phyloP scores from a whole-genome alignment of 139 green algal species.

The Tetradesmus lagerheimii region DNA sequence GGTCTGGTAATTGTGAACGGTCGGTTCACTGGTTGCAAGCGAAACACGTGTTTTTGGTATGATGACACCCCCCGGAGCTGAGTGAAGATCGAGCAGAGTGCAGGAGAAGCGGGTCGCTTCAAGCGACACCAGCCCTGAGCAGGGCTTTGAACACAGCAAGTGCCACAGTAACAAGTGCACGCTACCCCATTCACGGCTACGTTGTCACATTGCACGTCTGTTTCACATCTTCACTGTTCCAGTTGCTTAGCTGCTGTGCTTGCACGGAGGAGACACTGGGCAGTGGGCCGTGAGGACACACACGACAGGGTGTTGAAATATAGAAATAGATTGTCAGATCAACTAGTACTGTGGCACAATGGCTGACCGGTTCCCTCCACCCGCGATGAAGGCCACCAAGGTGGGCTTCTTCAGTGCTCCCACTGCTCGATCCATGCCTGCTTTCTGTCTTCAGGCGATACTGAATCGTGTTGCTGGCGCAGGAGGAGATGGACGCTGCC shows the following conservation, averaged over 20 bases:
- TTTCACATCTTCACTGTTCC: not conserved
- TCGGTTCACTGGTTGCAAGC: no score
- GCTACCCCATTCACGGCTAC: no score
- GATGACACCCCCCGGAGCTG: no score
- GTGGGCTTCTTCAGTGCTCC: slow-evolving; percentile 4
- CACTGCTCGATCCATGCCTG: not conserved
- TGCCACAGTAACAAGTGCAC: no score
- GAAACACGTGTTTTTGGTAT: no score
- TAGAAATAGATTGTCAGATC: not conserved
- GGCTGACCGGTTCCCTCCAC: slow-evolving; percentile 48
- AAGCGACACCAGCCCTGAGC: no score
- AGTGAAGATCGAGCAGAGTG: no score
- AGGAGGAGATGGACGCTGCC: slow-evolving; percentile 88
- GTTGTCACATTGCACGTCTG: no score
- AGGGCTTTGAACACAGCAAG: no score
- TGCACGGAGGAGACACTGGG: not conserved
- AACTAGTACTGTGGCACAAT: slow-evolving; percentile 8
- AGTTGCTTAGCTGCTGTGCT: not conserved
- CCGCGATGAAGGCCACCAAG: slow-evolving; percentile 50
- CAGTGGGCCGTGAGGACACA: not conserved
- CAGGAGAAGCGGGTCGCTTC: no score
- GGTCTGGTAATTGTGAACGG: no score
- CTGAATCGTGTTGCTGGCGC: slow-evolving; percentile 35
- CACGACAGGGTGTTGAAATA: not conserved
- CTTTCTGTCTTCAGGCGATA: not conserved